Conservation (phyloP, 495 filamentous ascomycete species). For the Margaritispora aquatica region DNA sequence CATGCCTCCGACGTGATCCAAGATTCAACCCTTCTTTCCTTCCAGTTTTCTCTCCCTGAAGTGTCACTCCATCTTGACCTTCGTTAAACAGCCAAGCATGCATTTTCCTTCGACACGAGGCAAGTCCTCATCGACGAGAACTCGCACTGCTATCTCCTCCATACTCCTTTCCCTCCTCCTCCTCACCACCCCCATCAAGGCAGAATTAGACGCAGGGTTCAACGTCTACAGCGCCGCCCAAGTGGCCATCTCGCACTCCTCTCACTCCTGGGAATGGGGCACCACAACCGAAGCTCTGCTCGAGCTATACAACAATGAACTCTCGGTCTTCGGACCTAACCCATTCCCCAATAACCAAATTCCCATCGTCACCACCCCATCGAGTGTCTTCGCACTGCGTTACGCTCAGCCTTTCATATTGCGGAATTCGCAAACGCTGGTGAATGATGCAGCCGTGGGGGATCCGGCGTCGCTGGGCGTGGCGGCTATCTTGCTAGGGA, state of each 20-base stretch:
- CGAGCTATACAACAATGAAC: conserved; percentile 36
- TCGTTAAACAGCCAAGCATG: too few species aligned
- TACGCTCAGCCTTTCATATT: conserved; percentile 33
- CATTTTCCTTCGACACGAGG: too few species aligned
- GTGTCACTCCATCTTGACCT: too few species aligned
- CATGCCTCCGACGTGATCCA: too few species aligned
- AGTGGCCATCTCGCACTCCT: conserved; percentile 8
- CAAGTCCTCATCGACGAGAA: too few species aligned
- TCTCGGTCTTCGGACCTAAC: conserved; percentile 37
- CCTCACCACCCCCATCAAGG: background rate
- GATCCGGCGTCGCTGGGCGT: conserved; percentile 44
- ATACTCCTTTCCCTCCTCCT: background rate
- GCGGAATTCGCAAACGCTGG: conserved; percentile 25
- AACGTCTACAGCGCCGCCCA: conserved; percentile 8
- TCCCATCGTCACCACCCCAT: conserved; percentile 27
- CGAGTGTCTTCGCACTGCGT: conserved; percentile 24
- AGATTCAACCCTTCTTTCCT: too few species aligned
- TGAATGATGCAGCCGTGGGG: conserved; percentile 28
- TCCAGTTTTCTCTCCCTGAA: too few species aligned
- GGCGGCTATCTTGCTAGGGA: conserved; percentile 37
- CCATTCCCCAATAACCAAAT: conserved; percentile 37
- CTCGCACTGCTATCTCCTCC: background rate
- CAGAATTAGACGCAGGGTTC: conserved; percentile 4
- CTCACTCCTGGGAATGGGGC: conserved; percentile 42
- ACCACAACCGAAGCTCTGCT: conserved; percentile 41